phyloP scores from a whole-genome alignment of 257 asterid genomes.

The Petrea volubilis region DNA sequence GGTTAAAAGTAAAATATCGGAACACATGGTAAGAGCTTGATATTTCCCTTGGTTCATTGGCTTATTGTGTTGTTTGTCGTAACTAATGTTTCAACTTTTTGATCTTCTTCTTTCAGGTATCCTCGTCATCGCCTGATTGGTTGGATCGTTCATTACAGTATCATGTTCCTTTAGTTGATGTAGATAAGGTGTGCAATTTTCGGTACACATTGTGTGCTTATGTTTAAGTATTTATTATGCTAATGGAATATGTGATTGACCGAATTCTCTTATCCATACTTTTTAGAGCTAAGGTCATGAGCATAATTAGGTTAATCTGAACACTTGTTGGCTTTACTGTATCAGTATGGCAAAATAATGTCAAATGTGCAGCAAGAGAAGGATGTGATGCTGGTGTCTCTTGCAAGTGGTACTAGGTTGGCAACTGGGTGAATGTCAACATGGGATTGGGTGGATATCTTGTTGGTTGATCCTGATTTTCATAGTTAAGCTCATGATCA shows the following conservation, averaged over 20 bases:
- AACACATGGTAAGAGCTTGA: neutral
- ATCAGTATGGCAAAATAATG: neutral
- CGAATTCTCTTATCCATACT: neutral
- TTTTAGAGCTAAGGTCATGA: slow-evolving; percentile 21
- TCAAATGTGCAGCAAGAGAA: neutral
- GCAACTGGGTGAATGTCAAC: neutral
- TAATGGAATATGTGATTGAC: neutral
- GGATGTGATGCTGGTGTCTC: neutral
- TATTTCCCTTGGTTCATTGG: neutral
- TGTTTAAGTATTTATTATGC: slow-evolving; percentile 18
- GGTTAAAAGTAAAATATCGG: neutral
- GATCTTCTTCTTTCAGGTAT: slow-evolving; percentile 60
- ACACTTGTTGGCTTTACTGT: slow-evolving; percentile 10
- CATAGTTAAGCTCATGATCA: slow-evolving; percentile 1
- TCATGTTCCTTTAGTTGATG: slow-evolving; percentile 89
- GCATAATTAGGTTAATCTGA: neutral
- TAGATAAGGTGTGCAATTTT: slow-evolving; percentile 72
- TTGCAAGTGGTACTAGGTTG: neutral
- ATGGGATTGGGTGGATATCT: neutral
- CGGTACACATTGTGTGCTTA: neutral
- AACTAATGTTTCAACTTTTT: slow-evolving; percentile 1
- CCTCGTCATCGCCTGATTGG: slow-evolving; percentile 76
- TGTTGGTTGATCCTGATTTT: neutral
- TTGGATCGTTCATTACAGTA: slow-evolving; percentile 74
- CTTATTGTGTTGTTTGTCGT: neutral